Percentiles rank a stretch among this genome's conserved stretches.
Conservation (phyloP, 208 protist species). For the Jaenimonas drosophilae region DNA sequence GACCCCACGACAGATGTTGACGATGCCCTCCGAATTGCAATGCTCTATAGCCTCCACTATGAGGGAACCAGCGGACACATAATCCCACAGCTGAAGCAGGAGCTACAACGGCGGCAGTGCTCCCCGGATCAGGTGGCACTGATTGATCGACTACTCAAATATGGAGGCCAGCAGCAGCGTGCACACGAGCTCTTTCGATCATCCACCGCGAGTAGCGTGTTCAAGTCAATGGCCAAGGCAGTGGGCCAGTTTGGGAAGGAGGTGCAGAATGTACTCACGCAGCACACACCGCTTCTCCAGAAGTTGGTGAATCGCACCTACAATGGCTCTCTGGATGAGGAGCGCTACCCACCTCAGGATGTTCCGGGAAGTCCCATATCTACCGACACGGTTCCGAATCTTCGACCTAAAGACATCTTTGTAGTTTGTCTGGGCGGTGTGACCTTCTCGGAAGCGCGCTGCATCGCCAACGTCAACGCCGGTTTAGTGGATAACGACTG, state of each 20-base stretch:
- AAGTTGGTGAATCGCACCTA: slow-evolving; percentile 83
- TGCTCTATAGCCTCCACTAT: slow-evolving; percentile 74
- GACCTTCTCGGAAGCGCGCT: slow-evolving; percentile 73
- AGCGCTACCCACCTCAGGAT: slow-evolving; percentile 56
- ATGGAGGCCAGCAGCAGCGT: slow-evolving; percentile 53
- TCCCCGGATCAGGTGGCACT: slow-evolving; percentile 44
- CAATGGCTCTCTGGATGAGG: slow-evolving; percentile 65
- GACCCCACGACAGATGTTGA: slow-evolving; percentile 79
- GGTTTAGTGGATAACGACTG: slow-evolving; percentile 72
- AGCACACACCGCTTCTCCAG: slow-evolving; percentile 91
- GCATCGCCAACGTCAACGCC: slow-evolving; percentile 67
- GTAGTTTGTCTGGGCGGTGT: slow-evolving; percentile 73
- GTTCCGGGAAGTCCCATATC: slow-evolving; percentile 50
- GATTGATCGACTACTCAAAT: slow-evolving; percentile 61
- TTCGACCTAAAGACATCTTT: slow-evolving; percentile 76
- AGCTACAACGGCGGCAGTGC: slow-evolving; percentile 50
- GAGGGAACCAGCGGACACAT: slow-evolving; percentile 64
- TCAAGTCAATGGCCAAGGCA: slow-evolving; percentile 67
- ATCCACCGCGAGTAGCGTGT: slow-evolving; percentile 61
- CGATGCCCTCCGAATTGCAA: slow-evolving; percentile 63
- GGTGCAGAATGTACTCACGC: slow-evolving; percentile 95
- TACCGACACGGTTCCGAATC: slow-evolving; percentile 24
- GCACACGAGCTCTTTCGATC: slow-evolving; percentile 61
- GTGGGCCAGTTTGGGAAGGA: slow-evolving; percentile 80
- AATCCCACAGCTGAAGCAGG: slow-evolving; percentile 47